phyloP scores from a whole-genome alignment of 441 rosid genomes.

The Euphorbia schlechtendalii region DNA sequence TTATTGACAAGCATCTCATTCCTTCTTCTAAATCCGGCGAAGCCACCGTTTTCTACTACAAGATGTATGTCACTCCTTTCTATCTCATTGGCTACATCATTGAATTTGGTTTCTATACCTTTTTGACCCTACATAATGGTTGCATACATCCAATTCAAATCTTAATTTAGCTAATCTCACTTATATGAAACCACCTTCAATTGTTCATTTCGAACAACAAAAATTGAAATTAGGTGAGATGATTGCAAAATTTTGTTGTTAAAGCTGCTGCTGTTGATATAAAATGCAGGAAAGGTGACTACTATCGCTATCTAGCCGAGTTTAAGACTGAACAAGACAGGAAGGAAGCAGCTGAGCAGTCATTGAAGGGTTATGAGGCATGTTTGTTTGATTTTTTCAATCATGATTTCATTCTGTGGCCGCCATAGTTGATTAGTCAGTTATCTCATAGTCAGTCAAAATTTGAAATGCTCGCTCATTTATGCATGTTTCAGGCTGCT shows the following conservation, averaged over 20 bases:
- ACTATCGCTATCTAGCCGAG: conserved; percentile 92
- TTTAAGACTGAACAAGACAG: conserved; percentile 92
- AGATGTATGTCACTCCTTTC: conserved; percentile 66
- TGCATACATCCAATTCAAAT: conserved; percentile 32
- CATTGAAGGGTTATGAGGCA: conserved; percentile 92
- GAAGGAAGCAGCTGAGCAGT: conserved; percentile 94
- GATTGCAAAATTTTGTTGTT: conserved; percentile 6
- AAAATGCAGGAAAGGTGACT: conserved; percentile 92
- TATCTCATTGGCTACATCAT: too few relatives aligned
- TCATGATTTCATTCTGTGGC: conserved; percentile 78
- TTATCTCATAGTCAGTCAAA: too few relatives aligned
- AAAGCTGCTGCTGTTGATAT: not conserved
- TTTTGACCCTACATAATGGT: conserved; percentile 60
- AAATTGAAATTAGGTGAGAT: too few relatives aligned
- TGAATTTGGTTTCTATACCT: too few relatives aligned
- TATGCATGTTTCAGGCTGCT: conserved; percentile 79
- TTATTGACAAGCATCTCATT: conserved; percentile 78
- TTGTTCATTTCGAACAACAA: too few relatives aligned
- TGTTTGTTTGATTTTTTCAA: conserved; percentile 28
- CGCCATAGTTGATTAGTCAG: too few relatives aligned
- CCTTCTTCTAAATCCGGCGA: conserved; percentile 86
- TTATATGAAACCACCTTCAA: too few relatives aligned
- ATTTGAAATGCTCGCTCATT: too few relatives aligned
- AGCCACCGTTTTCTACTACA: conserved; percentile 97
- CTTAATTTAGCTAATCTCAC: too few relatives aligned